These are phyloP conservation scores for Scutellaria barbata DNA, from an alignment of 257 asterid species.

Conservation along the genomic window DNA sequence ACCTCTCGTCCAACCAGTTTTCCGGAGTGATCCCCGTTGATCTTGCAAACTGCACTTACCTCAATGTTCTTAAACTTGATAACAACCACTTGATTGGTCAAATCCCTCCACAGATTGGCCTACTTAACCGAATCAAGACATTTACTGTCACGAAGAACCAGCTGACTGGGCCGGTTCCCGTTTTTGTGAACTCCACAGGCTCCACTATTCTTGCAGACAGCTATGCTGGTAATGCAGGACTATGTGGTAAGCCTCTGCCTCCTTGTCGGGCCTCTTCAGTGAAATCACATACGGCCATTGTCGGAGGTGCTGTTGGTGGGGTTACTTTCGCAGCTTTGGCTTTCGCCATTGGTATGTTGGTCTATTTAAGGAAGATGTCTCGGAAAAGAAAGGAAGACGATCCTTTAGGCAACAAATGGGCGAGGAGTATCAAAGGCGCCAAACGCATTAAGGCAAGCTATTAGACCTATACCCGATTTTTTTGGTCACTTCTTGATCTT, in stretches of 20 bases:
- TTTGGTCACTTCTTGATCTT: conserved; percentile 8
- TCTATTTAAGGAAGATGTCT: conserved; percentile 44
- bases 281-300: conserved; percentile 35
- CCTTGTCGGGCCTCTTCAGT: conserved; percentile 30
- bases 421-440: conserved; percentile 55
- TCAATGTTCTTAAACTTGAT: conserved; percentile 62
- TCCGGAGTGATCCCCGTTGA: conserved; percentile 68
- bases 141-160: conserved; percentile 47
- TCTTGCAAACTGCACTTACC: conserved; percentile 58
- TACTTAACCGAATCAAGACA: conserved; percentile 41
- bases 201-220: conserved; percentile 27
- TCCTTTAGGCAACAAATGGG: conserved; percentile 66
- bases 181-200: conserved; percentile 29
- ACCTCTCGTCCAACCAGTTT: conserved; percentile 76
- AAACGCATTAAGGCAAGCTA: conserved; percentile 52
- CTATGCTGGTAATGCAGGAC: conserved; percentile 47
- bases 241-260: conserved; percentile 52
- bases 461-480: background rate
- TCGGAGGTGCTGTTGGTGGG: conserved; percentile 52
- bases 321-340: conserved; percentile 42
- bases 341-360: conserved; percentile 36
- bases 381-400: conserved; percentile 54
- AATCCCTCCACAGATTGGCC: conserved; percentile 50
- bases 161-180: conserved; percentile 47
- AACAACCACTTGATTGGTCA: conserved; percentile 58